Percentiles rank a stretch among this genome's conserved stretches.
These are phyloP conservation scores for Syncephalastrum monosporum DNA, from an alignment of 371 early-diverging fungal genomes.

Conservation along the genomic window DNA sequence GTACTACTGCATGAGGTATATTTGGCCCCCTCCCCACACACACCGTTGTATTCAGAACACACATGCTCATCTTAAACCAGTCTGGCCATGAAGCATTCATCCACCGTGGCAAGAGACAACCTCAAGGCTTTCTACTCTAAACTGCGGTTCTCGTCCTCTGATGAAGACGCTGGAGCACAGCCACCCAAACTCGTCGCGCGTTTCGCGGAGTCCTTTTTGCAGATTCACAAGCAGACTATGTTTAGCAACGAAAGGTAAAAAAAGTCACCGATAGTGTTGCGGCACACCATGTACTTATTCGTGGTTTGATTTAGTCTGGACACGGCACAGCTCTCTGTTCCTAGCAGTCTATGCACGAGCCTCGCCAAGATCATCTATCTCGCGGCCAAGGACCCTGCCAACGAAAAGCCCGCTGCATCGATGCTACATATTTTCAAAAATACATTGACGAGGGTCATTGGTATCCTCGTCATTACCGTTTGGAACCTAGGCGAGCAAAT, in stretches of 20 bases:
- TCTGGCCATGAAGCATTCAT: constrained; percentile 43
- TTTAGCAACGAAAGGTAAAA: constrained; percentile 25
- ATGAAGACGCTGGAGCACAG: constrained; percentile 4
- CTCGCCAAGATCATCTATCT: too few species aligned
- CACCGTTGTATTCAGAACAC: not conserved
- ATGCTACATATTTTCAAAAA: constrained; percentile 33
- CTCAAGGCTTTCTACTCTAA: constrained; percentile 45
- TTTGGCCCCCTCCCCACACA: too few species aligned
- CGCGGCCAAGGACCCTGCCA: too few species aligned
- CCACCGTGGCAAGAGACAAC: constrained; percentile 42
- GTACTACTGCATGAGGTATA: constrained; percentile 53
- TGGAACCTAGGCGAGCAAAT: constrained; percentile 42
- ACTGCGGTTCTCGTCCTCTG: constrained; percentile 25
- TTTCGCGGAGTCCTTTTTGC: constrained; percentile 40
- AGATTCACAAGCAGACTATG: constrained; percentile 39
- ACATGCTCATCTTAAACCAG: constrained; percentile 10
- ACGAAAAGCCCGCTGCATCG: constrained; percentile 3
- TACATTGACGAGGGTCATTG: constrained; percentile 32
- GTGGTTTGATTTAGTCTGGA: too few species aligned
- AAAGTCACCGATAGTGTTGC: not conserved
- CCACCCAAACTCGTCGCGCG: constrained; percentile 21
- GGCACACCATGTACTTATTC: too few species aligned
- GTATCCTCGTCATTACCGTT: constrained; percentile 38
- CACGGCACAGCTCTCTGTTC: too few species aligned
- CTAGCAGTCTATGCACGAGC: too few species aligned